A percentile compares a stretch with the other conserved stretches of the same genome.
These are phyloP conservation scores for Fusarium caatingaense DNA, from an alignment of 2,329 filamentous ascomycete genomes.

Conservation along the genomic window DNA sequence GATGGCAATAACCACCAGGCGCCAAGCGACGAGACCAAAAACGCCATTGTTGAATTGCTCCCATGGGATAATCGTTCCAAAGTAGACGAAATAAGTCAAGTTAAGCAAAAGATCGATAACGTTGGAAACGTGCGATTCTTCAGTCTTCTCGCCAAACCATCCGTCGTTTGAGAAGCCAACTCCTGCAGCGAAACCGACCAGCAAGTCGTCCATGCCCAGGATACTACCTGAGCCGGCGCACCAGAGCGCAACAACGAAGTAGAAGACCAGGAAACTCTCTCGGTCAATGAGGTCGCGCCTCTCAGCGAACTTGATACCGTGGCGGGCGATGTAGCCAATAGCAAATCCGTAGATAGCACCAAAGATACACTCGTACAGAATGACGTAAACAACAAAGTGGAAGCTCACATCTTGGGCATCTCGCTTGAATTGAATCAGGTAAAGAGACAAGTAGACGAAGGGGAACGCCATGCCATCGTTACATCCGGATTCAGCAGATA, in stretches of 20 bases:
- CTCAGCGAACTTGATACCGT: slow-evolving; percentile 90
- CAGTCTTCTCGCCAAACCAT: slow-evolving; percentile 98
- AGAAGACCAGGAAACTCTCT: slow-evolving; percentile 98
- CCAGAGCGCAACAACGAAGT: slow-evolving; percentile 96
- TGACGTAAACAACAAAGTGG: slow-evolving; percentile 89
- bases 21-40: slow-evolving; percentile 85
- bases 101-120: slow-evolving; percentile 98
- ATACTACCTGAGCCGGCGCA: slow-evolving; percentile 94
- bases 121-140: slow-evolving; percentile 98
- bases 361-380: slow-evolving; percentile 96
- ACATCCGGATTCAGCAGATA: slow-evolving; percentile 97
- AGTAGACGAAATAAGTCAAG: slow-evolving; percentile 97
- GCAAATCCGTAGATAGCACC: slow-evolving; percentile 88
- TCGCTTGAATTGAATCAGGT: slow-evolving; percentile 84
- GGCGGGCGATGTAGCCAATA: slow-evolving; percentile 89
- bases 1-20: slow-evolving; percentile 91
- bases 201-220: slow-evolving; percentile 89
- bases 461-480: slow-evolving; percentile 99
- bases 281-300: slow-evolving; percentile 87
- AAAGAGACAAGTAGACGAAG: slow-evolving; percentile 92
- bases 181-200: slow-evolving; percentile 93
- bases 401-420: slow-evolving; percentile 76
- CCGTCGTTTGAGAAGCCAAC: slow-evolving; percentile 99
- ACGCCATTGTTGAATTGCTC: slow-evolving; percentile 82
- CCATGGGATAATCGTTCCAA: slow-evolving; percentile 98